Evolutionary conservation across 108 stramenopile species (phyloP).

Genomic region (Chaetoceros muelleri): DNA sequence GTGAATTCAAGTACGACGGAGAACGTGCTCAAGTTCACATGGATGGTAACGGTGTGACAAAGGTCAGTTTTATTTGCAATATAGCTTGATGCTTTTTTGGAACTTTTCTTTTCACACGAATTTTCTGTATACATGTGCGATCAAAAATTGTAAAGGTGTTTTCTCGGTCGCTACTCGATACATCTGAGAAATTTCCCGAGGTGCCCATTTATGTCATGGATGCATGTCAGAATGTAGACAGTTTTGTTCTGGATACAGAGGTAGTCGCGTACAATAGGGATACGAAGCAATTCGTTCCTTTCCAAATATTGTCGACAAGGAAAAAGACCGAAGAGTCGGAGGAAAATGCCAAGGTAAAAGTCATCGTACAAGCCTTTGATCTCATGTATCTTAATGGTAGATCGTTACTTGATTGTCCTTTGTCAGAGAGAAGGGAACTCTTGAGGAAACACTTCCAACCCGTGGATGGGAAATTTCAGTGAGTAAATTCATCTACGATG

Average conservation of each 20-base stretch:
- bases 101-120: not conserved
- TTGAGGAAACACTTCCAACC: slow-evolving; percentile 75
- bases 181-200: slow-evolving; percentile 94
- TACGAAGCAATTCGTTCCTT: slow-evolving; percentile 73
- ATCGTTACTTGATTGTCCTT: slow-evolving; percentile 66
- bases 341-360: slow-evolving; percentile 87
- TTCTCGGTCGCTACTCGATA: slow-evolving; percentile 89
- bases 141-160: slow-evolving; percentile 74
- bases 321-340: slow-evolving; percentile 77
- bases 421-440: slow-evolving; percentile 75
- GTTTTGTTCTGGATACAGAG: slow-evolving; percentile 97
- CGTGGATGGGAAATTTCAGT: slow-evolving; percentile 86
- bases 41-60: slow-evolving; percentile 62
- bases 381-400: slow-evolving; percentile 96
- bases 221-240: slow-evolving; percentile 43
- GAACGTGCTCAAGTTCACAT: slow-evolving; percentile 98
- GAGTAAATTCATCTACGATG: slow-evolving; percentile 41
- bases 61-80: too few species aligned
- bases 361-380: slow-evolving; percentile 98
- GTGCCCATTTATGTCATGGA: slow-evolving; percentile 80
- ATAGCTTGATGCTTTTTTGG: not conserved
- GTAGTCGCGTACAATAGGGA: slow-evolving; percentile 91
- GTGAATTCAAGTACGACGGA: slow-evolving; percentile 99
- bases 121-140: slow-evolving; percentile 1
- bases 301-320: slow-evolving; percentile 75